Evolutionary conservation across 2,329 filamentous ascomycete species (phyloP).

Genomic region (Aureobasidium sp.): DNA sequence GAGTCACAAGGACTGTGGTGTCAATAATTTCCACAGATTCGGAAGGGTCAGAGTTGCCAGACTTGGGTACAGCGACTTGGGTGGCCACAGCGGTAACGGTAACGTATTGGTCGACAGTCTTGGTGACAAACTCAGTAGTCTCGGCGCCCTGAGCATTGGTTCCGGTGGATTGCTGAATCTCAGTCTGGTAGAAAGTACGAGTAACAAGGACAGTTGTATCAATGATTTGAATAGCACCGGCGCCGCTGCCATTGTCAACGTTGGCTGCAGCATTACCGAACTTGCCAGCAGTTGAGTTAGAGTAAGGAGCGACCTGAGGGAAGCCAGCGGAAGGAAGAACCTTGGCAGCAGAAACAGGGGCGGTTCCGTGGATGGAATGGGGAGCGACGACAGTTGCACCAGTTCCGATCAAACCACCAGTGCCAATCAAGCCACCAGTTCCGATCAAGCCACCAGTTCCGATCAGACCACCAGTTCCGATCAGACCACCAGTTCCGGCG

Average conservation of each 20-base stretch:
- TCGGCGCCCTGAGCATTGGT: slow-evolving; percentile 4
- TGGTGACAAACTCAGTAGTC: slow-evolving; percentile 5
- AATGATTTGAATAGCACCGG: background rate
- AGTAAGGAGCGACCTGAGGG: background rate
- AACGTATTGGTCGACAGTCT: slow-evolving; percentile 2
- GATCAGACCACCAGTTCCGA: background rate
- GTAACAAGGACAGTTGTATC: background rate
- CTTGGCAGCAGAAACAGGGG: background rate
- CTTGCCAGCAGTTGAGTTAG: background rate
- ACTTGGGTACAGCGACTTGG: background rate
- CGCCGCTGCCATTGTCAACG: background rate
- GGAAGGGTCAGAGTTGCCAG: background rate
- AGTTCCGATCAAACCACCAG: background rate
- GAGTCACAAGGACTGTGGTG: background rate
- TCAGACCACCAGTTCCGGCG: background rate
- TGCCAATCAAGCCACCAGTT: background rate
- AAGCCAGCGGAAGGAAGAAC: slow-evolving; percentile 1
- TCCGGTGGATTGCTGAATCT: background rate
- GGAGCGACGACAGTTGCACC: background rate
- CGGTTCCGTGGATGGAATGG: background rate
- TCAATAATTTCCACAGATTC: background rate
- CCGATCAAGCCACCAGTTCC: no score
- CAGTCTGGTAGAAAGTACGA: slow-evolving; percentile 4
- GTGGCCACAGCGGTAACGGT: slow-evolving; percentile 4
- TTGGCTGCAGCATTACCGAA: background rate